Conservation (phyloP, 1,284 basidiomycete genomes). For the Cryptococcus sp. region DNA sequence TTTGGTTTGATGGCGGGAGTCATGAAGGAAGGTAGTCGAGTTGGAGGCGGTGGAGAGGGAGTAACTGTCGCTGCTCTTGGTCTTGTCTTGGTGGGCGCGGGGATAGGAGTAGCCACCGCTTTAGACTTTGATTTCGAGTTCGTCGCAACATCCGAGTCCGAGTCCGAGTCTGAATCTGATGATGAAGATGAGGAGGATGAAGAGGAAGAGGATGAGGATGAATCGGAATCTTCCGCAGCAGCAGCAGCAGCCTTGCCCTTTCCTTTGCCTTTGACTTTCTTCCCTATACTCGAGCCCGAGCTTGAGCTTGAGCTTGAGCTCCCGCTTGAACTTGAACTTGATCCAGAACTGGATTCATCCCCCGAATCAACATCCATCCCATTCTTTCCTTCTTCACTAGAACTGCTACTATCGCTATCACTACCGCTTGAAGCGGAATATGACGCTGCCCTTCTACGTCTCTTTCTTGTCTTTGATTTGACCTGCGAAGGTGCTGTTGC, state of each 20-base stretch:
- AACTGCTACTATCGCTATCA: constrained; percentile 18
- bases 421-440: constrained; percentile 24
- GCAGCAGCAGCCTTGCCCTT: not conserved
- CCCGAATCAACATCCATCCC: constrained; percentile 19
- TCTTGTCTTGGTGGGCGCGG: constrained; percentile 6
- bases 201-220: constrained; percentile 15
- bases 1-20: not conserved
- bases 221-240: too few species aligned
- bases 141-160: constrained; percentile 17
- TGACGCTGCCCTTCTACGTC: constrained; percentile 34
- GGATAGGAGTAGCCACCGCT: not conserved
- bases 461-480: constrained; percentile 18
- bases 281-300: constrained; percentile 3
- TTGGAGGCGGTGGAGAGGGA: constrained; percentile 29
- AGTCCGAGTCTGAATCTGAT: constrained; percentile 25
- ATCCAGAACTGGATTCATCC: constrained; percentile 10
- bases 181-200: constrained; percentile 5
- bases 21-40: constrained; percentile 21
- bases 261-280: constrained; percentile 1
- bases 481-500: not conserved
- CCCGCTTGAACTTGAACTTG: constrained; percentile 6
- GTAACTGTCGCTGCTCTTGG: constrained; percentile 24
- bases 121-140: constrained; percentile 3
- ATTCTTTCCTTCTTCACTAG: constrained; percentile 1
- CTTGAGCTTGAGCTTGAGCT: constrained; percentile 9